phyloP scores from a whole-genome alignment of 805 yeast genomes.

The Saccharomyces jurei region DNA sequence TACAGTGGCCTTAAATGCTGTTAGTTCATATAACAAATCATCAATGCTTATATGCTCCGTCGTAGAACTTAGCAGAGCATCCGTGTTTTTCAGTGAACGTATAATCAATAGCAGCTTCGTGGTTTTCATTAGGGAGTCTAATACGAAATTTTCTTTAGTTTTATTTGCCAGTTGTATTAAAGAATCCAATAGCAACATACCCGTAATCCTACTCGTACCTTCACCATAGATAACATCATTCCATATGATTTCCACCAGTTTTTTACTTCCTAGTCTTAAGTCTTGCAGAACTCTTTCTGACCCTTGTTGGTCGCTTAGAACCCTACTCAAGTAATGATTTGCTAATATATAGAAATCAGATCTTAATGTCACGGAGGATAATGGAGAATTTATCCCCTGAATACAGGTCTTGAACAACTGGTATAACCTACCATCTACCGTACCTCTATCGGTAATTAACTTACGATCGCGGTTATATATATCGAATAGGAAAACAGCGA shows the following conservation, averaged over 20 bases:
- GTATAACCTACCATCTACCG: constrained; percentile 49
- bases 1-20: constrained; percentile 65
- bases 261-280: constrained; percentile 50
- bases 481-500: constrained; percentile 64
- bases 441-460: constrained; percentile 27
- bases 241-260: constrained; percentile 55
- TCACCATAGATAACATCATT: constrained; percentile 76
- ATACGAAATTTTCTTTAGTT: constrained; percentile 46
- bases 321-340: constrained; percentile 53
- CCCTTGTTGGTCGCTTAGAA: constrained; percentile 35
- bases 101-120: constrained; percentile 61
- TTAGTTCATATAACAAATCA: constrained; percentile 59
- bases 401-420: constrained; percentile 68
- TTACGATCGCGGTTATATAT: constrained; percentile 44
- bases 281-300: constrained; percentile 44
- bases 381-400: constrained; percentile 63
- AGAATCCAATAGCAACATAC: constrained; percentile 67
- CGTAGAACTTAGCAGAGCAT: constrained; percentile 45
- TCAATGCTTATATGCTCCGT: constrained; percentile 39
- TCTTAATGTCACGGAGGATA: constrained; percentile 58
- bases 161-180: constrained; percentile 46
- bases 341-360: constrained; percentile 73
- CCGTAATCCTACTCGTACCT: constrained; percentile 65
- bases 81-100: constrained; percentile 60
- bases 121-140: constrained; percentile 53